Conservation (phyloP, 306 rosid genomes). For the Trichosanthes truncata region DNA sequence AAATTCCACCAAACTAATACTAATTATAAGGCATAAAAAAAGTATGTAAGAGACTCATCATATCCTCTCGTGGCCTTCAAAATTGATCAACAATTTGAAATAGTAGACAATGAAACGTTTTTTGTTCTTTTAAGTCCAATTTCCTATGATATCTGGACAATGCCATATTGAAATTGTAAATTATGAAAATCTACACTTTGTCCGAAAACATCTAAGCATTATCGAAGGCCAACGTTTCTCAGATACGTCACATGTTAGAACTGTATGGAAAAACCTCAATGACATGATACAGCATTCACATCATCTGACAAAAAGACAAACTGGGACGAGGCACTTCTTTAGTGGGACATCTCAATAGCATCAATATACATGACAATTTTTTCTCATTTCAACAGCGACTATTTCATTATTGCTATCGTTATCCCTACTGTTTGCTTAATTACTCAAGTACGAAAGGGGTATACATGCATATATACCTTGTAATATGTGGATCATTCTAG, state of each 20-base stretch:
- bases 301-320: neutral
- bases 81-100: neutral
- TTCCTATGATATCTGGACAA: neutral
- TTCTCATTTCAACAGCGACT: neutral
- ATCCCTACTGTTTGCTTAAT: neutral
- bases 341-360: neutral
- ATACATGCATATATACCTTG: neutral
- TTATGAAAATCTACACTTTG: neutral
- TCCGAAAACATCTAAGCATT: neutral
- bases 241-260: neutral
- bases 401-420: neutral
- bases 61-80: neutral
- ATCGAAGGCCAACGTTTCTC: neutral
- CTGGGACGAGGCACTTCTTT: neutral
- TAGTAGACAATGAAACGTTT: neutral
- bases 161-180: neutral
- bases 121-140: neutral
- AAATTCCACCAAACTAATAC: conserved; percentile 11
- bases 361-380: neutral
- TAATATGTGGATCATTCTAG: neutral
- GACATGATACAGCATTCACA: neutral
- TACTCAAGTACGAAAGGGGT: neutral
- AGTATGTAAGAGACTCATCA: neutral
- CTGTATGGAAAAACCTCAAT: neutral
- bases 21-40: neutral